Evolutionary conservation across 129 eudicot species (phyloP).

Genomic region (Heracleum sosnowskyi): DNA sequence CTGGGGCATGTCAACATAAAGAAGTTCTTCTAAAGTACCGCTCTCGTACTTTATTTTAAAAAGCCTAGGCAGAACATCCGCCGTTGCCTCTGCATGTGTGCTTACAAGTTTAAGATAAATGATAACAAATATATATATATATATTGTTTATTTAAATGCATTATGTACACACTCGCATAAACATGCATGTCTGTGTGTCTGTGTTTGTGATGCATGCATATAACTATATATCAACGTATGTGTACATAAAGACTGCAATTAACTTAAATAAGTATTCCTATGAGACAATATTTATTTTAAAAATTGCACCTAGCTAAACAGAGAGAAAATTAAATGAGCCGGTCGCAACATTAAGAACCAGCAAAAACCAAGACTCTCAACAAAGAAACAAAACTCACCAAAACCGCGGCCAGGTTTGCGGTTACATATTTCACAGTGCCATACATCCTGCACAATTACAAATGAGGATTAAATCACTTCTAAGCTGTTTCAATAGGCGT

Average conservation of each 20-base stretch:
- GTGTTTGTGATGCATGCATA: neutral
- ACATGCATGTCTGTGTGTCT: neutral
- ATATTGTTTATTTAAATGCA: neutral
- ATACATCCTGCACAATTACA: slow-evolving; percentile 67
- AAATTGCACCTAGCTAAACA: neutral
- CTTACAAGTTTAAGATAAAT: slow-evolving; percentile 12
- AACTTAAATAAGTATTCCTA: neutral
- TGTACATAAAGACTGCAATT: neutral
- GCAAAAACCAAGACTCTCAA: neutral
- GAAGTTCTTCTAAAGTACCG: slow-evolving; percentile 90
- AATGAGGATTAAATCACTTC: slow-evolving; percentile 14
- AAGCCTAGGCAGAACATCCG: slow-evolving; percentile 90
- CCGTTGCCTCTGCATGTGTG: slow-evolving; percentile 81
- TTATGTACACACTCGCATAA: neutral
- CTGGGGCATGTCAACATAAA: slow-evolving; percentile 94
- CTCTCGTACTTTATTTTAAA: slow-evolving; percentile 96
- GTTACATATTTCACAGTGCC: slow-evolving; percentile 99
- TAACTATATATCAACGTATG: neutral
- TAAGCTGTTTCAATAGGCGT: slow-evolving; percentile 3
- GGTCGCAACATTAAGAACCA: neutral
- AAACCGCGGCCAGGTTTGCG: slow-evolving; percentile 99
- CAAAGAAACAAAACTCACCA: slow-evolving; percentile 41
- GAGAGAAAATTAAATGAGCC: neutral
- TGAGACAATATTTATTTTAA: neutral
- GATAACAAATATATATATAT: neutral